Base-by-base conservation (phyloP, 2,329 filamentous ascomycete species). In the Ascochyta lentis region DNA sequence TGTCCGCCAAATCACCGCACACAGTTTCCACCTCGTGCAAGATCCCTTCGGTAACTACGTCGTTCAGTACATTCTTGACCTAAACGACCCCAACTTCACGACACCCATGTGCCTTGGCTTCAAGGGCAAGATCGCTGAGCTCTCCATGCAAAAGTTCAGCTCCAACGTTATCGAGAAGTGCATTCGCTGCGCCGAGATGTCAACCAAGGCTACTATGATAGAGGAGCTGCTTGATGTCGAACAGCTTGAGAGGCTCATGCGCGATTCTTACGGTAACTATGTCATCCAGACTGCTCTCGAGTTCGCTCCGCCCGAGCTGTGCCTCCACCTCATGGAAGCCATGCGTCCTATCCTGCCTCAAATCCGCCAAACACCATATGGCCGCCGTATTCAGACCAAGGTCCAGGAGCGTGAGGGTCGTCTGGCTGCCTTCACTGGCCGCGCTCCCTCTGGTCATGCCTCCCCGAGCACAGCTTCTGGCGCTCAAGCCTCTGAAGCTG, bases 1-100 rank as follows among this genome's bases (percentile, higher is more conserved):
- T 59, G 92, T 99, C 63, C 81, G 85, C 57, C 86, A 91, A 71
- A 98, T 99, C 76, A 97, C 93, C 1, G 83, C 88, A 50, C 89
- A 96, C 72, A 92, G 93, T n/a, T 90, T 91, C 64, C 82, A 89
- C 34, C 86, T 99, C 10, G 92, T 99, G 19, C 92, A 97, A 75
- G 95, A 99, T 75, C 94, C 95, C 0, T 99, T 97, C 67, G 95
- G 95, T 72, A 99, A 99, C 78, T 99, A 99, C 64, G 95, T 99
- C 46, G 90, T 99, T 46, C 95, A 99, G 79, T 99, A 99, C 79
- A 98, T 99, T 72, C 75, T 99, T 65, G 95, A 98, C 73, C 84
- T 98, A 50, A 92, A 92, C 64, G 92, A 99, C 72, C 83, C 89
- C 12, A 82, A 82, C 65, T 97, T 96, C 78, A 97, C 94, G 1